Base-by-base conservation (phyloP, 2,329 filamentous ascomycete genomes). In the Apiospora pterosperma region DNA sequence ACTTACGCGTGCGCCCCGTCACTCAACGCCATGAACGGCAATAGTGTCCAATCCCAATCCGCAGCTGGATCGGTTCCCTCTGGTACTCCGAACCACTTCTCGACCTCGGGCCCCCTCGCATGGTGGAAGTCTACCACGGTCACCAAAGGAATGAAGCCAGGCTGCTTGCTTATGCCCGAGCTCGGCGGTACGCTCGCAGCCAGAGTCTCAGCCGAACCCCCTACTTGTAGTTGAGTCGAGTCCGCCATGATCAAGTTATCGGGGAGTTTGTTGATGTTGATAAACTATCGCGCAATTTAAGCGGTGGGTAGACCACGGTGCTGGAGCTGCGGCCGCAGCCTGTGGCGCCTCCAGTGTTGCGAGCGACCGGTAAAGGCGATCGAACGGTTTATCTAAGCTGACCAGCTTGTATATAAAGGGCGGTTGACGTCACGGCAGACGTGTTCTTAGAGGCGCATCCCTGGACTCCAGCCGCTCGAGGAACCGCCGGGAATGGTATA, bases 1-100 rank as follows among this genome's bases (percentile, higher is more conserved):
- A 83, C 90, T 80, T 84, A 96, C 89, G 93, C 89, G 82, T 99
- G 96, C 63, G 96, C 96, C 62, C 96, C 96, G 76, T 99, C 96
- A 65, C 92, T 96, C 73, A 99, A 80, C 31, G 96, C 96, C 92
- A 98, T 97, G 78, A 99, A 99, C 0, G 96, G 94, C 67, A 99
- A 83, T 70, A 97, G 79, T 34, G 89, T 85, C 96, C 96, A 99
- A 75, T 96, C 92, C 79, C 96, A 95, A 65, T 94, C 91, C 58
- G 80, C 82, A 4, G 91, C 91, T 12, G 95, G 93, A 77, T 97
- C 93, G 65, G 81, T 83, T 63, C 89, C 91, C 70, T 94, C 89
- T 23, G 89, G 78, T 34, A 80, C 87, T 67, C 93, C 93, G 75
- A 97, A 92, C 92, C 95, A 98, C 72, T 85, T 87, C 81, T 98